Conservation (phyloP, 495 filamentous ascomycete genomes). For the Hyphodiscus hymeniophilus region DNA sequence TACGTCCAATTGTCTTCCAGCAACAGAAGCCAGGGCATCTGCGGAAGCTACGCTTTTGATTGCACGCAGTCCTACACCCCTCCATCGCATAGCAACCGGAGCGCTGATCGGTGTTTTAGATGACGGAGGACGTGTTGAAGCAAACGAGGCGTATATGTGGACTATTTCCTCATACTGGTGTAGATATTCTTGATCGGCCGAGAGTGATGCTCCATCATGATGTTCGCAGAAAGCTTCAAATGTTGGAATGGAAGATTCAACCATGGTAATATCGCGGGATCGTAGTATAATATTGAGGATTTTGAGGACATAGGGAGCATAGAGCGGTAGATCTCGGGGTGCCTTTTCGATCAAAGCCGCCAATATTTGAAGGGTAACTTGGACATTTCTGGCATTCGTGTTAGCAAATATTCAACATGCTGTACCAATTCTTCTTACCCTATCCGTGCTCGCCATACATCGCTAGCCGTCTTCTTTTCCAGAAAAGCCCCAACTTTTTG, state of each 20-base stretch:
- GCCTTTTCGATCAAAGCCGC: slow-evolving; percentile 85
- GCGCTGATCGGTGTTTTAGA: slow-evolving; percentile 49
- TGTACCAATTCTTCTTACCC: slow-evolving; percentile 48
- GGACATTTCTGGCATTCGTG: slow-evolving; percentile 59
- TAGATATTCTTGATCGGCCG: slow-evolving; percentile 74
- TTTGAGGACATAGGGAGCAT: slow-evolving; percentile 68
- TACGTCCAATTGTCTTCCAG: slow-evolving; percentile 62
- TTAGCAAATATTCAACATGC: slow-evolving; percentile 1
- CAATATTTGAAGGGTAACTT: slow-evolving; percentile 85
- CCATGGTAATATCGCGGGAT: slow-evolving; percentile 76
- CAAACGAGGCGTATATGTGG: slow-evolving; percentile 67
- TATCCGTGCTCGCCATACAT: slow-evolving; percentile 73
- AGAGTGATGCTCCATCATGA: slow-evolving; percentile 68
- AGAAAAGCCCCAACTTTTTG: slow-evolving; percentile 88
- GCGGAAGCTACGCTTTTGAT: slow-evolving; percentile 71
- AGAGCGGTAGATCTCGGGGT: slow-evolving; percentile 81
- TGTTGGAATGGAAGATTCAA: slow-evolving; percentile 76
- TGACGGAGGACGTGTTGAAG: slow-evolving; percentile 42
- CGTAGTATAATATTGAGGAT: slow-evolving; percentile 70
- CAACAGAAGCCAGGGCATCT: slow-evolving; percentile 65
- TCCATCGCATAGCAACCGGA: slow-evolving; percentile 75
- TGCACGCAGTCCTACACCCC: slow-evolving; percentile 69
- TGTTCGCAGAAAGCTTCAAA: slow-evolving; percentile 78
- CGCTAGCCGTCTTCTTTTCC: slow-evolving; percentile 79
- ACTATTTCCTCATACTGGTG: slow-evolving; percentile 77